Conservation (phyloP, 805 yeast genomes). For the Ogataea pilisensis region DNA sequence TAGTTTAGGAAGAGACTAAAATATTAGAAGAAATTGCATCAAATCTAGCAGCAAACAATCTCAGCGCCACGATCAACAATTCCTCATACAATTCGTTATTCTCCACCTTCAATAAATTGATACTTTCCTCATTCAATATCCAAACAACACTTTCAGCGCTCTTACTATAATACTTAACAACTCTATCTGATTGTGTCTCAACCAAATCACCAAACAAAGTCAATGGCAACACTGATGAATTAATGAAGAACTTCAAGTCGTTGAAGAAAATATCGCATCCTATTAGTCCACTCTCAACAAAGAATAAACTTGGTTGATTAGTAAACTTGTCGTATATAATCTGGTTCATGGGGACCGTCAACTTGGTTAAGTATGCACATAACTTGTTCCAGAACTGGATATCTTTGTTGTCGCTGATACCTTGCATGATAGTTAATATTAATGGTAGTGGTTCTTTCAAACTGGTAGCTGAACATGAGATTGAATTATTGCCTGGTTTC, state of each 20-base stretch:
- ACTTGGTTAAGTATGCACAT: conserved; percentile 49
- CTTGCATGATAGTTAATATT: conserved; percentile 60
- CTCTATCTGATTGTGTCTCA: conserved; percentile 34
- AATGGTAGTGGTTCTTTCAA: conserved; percentile 51
- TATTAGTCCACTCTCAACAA: conserved; percentile 47
- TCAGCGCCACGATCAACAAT: conserved; percentile 54
- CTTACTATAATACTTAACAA: conserved; percentile 37
- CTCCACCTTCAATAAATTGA: conserved; percentile 43
- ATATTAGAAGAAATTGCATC: conserved; percentile 75
- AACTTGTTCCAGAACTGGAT: conserved; percentile 62
- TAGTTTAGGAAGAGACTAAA: conserved; percentile 41
- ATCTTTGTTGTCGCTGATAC: conserved; percentile 42
- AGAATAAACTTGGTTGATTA: conserved; percentile 51
- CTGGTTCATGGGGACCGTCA: conserved; percentile 26
- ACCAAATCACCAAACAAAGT: conserved; percentile 69
- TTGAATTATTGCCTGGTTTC: not conserved
- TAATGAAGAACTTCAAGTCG: conserved; percentile 30
- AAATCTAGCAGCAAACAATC: conserved; percentile 65
- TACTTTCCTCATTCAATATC: conserved; percentile 49
- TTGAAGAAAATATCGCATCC: conserved; percentile 42
- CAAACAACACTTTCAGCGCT: conserved; percentile 57
- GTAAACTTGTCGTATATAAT: conserved; percentile 43
- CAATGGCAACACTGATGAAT: conserved; percentile 53
- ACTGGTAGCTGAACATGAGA: not conserved
- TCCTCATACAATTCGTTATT: conserved; percentile 60